Evolutionary conservation across 2,329 filamentous ascomycete genomes (phyloP).

Genomic region (Fusarium setosum): DNA sequence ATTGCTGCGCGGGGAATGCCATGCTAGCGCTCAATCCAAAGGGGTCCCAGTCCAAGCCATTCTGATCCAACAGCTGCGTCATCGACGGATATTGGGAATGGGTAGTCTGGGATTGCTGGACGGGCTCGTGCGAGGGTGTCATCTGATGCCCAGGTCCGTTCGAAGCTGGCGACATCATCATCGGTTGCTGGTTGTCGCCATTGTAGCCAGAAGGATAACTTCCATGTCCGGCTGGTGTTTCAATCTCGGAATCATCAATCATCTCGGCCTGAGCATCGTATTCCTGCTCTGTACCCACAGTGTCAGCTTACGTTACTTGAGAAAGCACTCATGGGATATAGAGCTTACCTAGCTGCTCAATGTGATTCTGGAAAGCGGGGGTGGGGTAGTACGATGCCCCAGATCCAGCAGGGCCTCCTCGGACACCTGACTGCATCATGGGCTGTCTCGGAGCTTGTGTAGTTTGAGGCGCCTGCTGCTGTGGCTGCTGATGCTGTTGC

Average conservation of each 20-base stretch:
- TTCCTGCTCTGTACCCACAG: slow-evolving; percentile 86
- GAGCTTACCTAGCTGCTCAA: slow-evolving; percentile 93
- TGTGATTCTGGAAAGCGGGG: slow-evolving; percentile 88
- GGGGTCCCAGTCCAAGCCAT: slow-evolving; percentile 86
- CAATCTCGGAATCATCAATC: slow-evolving; percentile 83
- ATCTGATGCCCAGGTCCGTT: slow-evolving; percentile 52
- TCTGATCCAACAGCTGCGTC: slow-evolving; percentile 77
- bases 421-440: slow-evolving; percentile 51
- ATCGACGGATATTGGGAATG: slow-evolving; percentile 69
- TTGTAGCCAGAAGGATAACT: slow-evolving; percentile 72
- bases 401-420: slow-evolving; percentile 52
- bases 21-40: slow-evolving; percentile 94
- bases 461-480: slow-evolving; percentile 38
- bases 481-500: slow-evolving; percentile 40
- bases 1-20: slow-evolving; percentile 90
- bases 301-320: slow-evolving; percentile 73
- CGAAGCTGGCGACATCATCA: slow-evolving; percentile 55
- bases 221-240: slow-evolving; percentile 72
- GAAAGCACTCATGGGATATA: slow-evolving; percentile 57
- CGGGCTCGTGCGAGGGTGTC: slow-evolving; percentile 50
- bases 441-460: slow-evolving; percentile 44
- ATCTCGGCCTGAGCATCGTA: slow-evolving; percentile 92
- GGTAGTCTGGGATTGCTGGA: slow-evolving; percentile 38
- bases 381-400: slow-evolving; percentile 78
- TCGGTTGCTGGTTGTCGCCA: slow-evolving; percentile 53